phyloP scores from a whole-genome alignment of 805 yeast species.

The Yamadazyma scolyti region DNA sequence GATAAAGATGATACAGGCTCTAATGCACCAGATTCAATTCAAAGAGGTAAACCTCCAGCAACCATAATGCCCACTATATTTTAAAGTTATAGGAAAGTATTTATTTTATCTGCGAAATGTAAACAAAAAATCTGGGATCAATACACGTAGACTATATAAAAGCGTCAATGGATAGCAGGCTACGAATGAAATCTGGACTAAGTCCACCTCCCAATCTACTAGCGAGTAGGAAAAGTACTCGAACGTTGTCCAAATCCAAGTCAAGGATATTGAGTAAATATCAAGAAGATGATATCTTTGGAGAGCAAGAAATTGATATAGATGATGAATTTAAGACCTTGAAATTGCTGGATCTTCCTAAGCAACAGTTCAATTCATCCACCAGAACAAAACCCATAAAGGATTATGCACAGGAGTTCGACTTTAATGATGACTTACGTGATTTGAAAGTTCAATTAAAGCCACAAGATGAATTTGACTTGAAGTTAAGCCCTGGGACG shows the following conservation, averaged over 20 bases:
- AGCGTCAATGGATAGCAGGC: slow-evolving; percentile 5
- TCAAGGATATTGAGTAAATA: slow-evolving; percentile 19
- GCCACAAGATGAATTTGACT: slow-evolving; percentile 1
- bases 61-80: slow-evolving; percentile 12
- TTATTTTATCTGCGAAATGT: not conserved
- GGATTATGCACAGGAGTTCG: slow-evolving; percentile 5
- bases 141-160: too few relatives aligned
- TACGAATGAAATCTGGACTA: slow-evolving; percentile 7
- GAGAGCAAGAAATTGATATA: slow-evolving; percentile 17
- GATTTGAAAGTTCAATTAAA: slow-evolving; percentile 2
- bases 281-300: slow-evolving; percentile 25
- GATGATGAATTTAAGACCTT: slow-evolving; percentile 26
- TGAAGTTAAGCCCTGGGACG: slow-evolving; percentile 10
- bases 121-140: slow-evolving; percentile 1
- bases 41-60: slow-evolving; percentile 27
- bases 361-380: not conserved
- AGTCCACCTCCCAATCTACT: slow-evolving; percentile 9
- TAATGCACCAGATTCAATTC: slow-evolving; percentile 44
- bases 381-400: not conserved
- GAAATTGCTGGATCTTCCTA: slow-evolving; percentile 9
- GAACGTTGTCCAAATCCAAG: slow-evolving; percentile 3
- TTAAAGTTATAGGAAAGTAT: too few relatives aligned
- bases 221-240: not conserved
- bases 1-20: slow-evolving; percentile 66
- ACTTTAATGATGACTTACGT: not conserved